phyloP scores from a whole-genome alignment of 2,329 filamentous ascomycete species.

The Aschersonia sp. region DNA sequence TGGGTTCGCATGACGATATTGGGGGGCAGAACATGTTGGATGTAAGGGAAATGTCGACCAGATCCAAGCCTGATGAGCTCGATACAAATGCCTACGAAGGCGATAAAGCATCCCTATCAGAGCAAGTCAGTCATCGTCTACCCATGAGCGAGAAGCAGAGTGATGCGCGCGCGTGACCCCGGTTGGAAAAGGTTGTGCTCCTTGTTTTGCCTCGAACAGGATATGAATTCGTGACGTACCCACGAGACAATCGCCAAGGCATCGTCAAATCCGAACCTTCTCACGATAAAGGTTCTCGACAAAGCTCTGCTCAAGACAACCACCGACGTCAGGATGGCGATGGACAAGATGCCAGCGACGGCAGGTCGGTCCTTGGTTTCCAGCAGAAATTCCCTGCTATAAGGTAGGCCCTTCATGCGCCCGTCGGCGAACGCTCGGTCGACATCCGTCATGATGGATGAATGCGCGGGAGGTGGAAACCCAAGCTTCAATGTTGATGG shows the following conservation, averaged over 20 bases:
- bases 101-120: constrained; percentile 20
- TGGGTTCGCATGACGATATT: constrained; percentile 26
- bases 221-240: constrained; percentile 12
- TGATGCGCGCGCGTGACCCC: constrained; percentile 2
- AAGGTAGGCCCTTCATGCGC: constrained; percentile 14
- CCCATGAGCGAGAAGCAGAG: neutral
- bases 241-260: constrained; percentile 18
- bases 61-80: constrained; percentile 31
- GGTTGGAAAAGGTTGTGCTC: neutral
- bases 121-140: neutral
- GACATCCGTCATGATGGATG: constrained; percentile 12
- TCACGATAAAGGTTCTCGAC: constrained; percentile 20
- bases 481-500: neutral
- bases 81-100: constrained; percentile 27
- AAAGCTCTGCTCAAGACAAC: constrained; percentile 19
- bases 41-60: constrained; percentile 28
- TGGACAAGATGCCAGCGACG: constrained; percentile 23
- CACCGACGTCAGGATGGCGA: constrained; percentile 18
- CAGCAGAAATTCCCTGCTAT: constrained; percentile 19
- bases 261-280: constrained; percentile 24
- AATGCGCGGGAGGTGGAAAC: neutral
- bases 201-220: neutral
- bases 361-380: constrained; percentile 21
- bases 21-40: constrained; percentile 29
- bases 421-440: constrained; percentile 19